Conservation (phyloP, 1,284 basidiomycete genomes). For the Cutaneotrichosporon curvatum region DNA sequence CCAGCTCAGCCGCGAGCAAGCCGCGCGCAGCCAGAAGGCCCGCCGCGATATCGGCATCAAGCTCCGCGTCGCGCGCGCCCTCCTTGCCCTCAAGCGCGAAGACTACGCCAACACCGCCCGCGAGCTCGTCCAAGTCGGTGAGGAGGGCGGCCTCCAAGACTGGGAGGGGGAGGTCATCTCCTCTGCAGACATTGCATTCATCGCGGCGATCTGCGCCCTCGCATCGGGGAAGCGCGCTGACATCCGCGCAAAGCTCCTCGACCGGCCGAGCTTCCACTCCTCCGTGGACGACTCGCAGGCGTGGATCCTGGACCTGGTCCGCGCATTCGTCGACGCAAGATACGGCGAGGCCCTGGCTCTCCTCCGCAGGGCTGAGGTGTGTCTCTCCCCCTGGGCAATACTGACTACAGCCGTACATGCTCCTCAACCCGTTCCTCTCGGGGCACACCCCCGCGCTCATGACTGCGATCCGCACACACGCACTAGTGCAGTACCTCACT, state of each 20-base stretch:
- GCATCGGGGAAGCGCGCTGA: slow-evolving; percentile 24
- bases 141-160: slow-evolving; percentile 35
- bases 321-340: slow-evolving; percentile 33
- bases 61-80: slow-evolving; percentile 28
- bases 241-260: slow-evolving; percentile 28
- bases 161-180: slow-evolving; percentile 40
- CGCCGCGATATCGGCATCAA: slow-evolving; percentile 24
- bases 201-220: slow-evolving; percentile 29
- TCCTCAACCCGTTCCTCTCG: slow-evolving; percentile 28
- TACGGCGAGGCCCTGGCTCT: slow-evolving; percentile 31
- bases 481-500: slow-evolving; percentile 37
- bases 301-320: slow-evolving; percentile 35
- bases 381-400: slow-evolving; percentile 9
- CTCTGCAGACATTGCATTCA: slow-evolving; percentile 28
- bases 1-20: slow-evolving; percentile 23
- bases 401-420: slow-evolving; percentile 21
- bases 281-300: slow-evolving; percentile 28
- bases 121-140: slow-evolving; percentile 27
- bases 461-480: slow-evolving; percentile 24
- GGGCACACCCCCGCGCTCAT: slow-evolving; percentile 18
- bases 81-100: slow-evolving; percentile 21
- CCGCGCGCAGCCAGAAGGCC: slow-evolving; percentile 16
- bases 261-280: slow-evolving; percentile 27
- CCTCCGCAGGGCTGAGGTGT: slow-evolving; percentile 26
- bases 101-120: slow-evolving; percentile 26